Evolutionary conservation across 257 asterid genomes (phyloP).

Genomic region (Solanum chilense): DNA sequence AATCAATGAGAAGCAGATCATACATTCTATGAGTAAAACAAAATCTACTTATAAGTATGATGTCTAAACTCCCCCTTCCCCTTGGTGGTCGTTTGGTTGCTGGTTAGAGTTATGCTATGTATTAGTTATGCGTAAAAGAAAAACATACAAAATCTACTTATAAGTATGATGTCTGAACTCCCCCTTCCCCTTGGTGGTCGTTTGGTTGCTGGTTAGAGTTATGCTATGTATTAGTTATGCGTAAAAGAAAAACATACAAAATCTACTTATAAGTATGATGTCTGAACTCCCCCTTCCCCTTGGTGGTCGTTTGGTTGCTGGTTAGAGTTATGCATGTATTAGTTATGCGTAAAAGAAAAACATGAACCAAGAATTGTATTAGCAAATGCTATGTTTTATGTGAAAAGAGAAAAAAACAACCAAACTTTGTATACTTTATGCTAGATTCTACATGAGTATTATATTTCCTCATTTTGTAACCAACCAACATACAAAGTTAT

Average conservation of each 20-base stretch:
- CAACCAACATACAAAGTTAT: neutral
- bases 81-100: neutral
- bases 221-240: neutral
- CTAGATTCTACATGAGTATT: neutral
- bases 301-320: neutral
- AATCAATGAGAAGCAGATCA: slow-evolving; percentile 5
- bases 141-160: neutral
- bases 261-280: neutral
- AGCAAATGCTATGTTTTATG: neutral
- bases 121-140: neutral
- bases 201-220: neutral
- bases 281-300: neutral
- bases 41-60: neutral
- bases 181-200: neutral
- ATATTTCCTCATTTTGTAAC: neutral
- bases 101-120: neutral
- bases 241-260: neutral
- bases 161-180: neutral
- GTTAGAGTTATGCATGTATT: neutral
- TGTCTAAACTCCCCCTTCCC: neutral
- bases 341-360: no score
- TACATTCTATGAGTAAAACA: neutral
- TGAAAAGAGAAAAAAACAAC: neutral
- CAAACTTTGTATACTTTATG: neutral
- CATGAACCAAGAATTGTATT: neutral